Evolutionary conservation across 352 stramenopile species (phyloP), one percentile per base, ranked within the genome.

Genomic region (Globisporangium polare): DNA sequence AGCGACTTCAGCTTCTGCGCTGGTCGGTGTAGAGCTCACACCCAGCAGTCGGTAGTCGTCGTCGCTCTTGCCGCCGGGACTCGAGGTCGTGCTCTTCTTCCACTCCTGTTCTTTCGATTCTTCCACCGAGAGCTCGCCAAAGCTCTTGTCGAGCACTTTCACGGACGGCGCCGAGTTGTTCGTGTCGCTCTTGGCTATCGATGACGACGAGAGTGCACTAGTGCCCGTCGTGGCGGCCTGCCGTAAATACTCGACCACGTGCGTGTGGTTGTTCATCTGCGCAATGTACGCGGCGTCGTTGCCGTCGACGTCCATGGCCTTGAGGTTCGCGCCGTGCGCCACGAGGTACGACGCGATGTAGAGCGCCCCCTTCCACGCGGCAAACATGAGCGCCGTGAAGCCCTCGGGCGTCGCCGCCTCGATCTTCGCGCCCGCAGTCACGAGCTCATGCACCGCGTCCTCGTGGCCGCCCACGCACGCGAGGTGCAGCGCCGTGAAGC

Each of bases 401-500:
- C 75, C 73, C 57, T 85, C 75, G n/a, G 73, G 73, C 13, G 75
- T 85, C 31, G 73, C 43, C 8, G 67, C 47, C 63, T 82, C 73
- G 53, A 83, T 62, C 43, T 78, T 66, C 2, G 76, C 75, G 31
- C 78, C 78, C 4, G 67, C 69, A 2, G 46, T 60, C 17, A 85
- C 66, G 42, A 88, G 58, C 49, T 77, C 68, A 22, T 75, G 54
- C 10, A 82, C 77, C 2, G 74, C 74, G 43, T 71, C 72, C 29
- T 75, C 65, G 59, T 88, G 70, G 18, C 70, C 78, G 22, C 78
- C 72, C 39, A 86, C 72, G 27, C 74, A 85, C 5, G 78, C 78
- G 24, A 88, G 62, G 49, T 88, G 78, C 22, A 88, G 63, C 49
- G 78, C 75, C n/a, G 78, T 86, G 51, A 88, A 84, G 20, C 78